phyloP scores from a whole-genome alignment of 805 yeast genomes.

The Blastobotrys attinorum region DNA sequence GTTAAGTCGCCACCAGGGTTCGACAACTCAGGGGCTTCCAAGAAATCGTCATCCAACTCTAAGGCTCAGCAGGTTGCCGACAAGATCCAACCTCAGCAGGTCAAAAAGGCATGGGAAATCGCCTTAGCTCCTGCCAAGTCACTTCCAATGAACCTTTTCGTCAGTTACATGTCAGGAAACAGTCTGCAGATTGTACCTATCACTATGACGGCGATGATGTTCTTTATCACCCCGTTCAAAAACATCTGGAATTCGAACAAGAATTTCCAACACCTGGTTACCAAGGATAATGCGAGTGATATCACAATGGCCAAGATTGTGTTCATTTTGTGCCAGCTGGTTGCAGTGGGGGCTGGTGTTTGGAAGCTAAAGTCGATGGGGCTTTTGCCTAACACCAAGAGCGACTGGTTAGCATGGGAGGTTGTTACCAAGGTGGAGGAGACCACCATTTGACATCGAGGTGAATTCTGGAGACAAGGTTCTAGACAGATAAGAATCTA shows the following conservation, averaged over 20 bases:
- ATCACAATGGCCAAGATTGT: slow-evolving; percentile 37
- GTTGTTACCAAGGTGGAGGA: slow-evolving; percentile 4
- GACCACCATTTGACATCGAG: no score
- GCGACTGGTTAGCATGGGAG: slow-evolving; percentile 95
- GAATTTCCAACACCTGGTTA: slow-evolving; percentile 39
- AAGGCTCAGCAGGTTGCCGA: slow-evolving; percentile 4
- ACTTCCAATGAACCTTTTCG: slow-evolving; percentile 82
- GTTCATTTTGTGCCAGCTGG: slow-evolving; percentile 41
- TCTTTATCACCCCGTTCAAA: slow-evolving; percentile 60
- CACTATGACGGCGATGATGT: slow-evolving; percentile 78
- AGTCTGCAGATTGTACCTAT: slow-evolving; percentile 85
- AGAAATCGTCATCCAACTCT: not conserved
- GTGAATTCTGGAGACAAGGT: no score
- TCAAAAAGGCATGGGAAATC: slow-evolving; percentile 74
- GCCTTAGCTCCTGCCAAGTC: slow-evolving; percentile 76
- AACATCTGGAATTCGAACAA: slow-evolving; percentile 54
- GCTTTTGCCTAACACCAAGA: slow-evolving; percentile 71
- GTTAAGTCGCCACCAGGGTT: slow-evolving; percentile 1
- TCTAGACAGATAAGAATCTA: no score
- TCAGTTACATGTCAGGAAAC: slow-evolving; percentile 92
- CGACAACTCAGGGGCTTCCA: not conserved
- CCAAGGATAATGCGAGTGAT: slow-evolving; percentile 23
- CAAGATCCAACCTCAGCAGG: slow-evolving; percentile 25
- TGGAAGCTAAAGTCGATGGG: slow-evolving; percentile 89
- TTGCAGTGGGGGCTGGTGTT: slow-evolving; percentile 63